Evolutionary conservation across 768 basidiomycete genomes (phyloP), one percentile per base, ranked within the genome.

Genomic region (Lactifluus rugatus): DNA sequence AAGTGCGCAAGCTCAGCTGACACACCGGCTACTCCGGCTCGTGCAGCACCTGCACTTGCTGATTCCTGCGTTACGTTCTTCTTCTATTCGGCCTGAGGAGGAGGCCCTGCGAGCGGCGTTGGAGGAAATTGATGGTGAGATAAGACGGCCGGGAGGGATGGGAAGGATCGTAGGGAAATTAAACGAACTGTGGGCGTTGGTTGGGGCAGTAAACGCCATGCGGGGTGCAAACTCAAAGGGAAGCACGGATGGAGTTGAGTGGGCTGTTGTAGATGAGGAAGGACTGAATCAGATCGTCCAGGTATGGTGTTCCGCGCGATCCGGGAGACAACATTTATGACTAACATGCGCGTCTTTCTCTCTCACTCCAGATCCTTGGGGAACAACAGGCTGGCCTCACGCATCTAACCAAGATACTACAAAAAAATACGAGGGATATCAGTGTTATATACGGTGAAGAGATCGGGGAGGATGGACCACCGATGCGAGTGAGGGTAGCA

Each of bases 251-350:
- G 76, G 75, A 26, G 76, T 78, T 8, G 86, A 84, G 64, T 91
- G 89, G 89, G 79, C 82, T 0, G 87, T 92, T n/a, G 86, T 88
- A 2, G 91, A 93, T 67, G 87, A 89, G 66, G 88, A 90, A 1
- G 90, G 90, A 1, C 71, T 93, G 55, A 75, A 81, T 48, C 83
- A 88, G 68, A 82, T 93, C 55, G 75, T 83, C 3, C 83, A 87
- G 78, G 88, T 87, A 57, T 17, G 75, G 67, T 48, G 16, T 51
- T 58, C 59, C 28, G 17, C 50, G 50, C 36, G 58, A 52, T 52
- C 32, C 11, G 36, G 50, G 14, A n/a, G 42, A 34, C 34, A 16
- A 13, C 23, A 1, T 4, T 47, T 11, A 3, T 3, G 11, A 11
- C 54, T 48, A 34, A 56, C 42, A 9, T 2, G 23, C 9, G 32